These are phyloP conservation scores for Aspergillus funiculosus DNA, from an alignment of 495 filamentous ascomycete genomes.

Conservation along the genomic window DNA sequence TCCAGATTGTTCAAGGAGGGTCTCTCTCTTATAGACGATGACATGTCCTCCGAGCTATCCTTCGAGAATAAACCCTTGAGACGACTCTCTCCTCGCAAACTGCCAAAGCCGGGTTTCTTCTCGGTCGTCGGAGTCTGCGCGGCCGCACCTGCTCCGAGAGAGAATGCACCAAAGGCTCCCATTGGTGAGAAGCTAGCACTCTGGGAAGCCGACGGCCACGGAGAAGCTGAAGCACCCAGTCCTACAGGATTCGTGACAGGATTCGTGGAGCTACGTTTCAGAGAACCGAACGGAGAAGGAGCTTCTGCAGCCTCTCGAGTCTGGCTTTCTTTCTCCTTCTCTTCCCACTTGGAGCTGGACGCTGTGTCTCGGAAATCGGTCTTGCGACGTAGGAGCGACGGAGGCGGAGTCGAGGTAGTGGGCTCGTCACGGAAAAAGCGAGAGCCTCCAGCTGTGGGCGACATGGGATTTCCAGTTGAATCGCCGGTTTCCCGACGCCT, in stretches of 20 bases:
- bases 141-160: slow-evolving; percentile 44
- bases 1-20: slow-evolving; percentile 47
- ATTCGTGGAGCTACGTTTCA: slow-evolving; percentile 68
- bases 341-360: slow-evolving; percentile 29
- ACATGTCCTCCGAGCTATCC: slow-evolving; percentile 63
- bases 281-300: slow-evolving; percentile 52
- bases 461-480: slow-evolving; percentile 55
- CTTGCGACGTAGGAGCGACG: slow-evolving; percentile 66
- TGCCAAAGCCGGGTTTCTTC: slow-evolving; percentile 64
- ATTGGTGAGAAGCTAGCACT: slow-evolving; percentile 60
- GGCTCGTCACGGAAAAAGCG: slow-evolving; percentile 57
- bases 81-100: slow-evolving; percentile 67
- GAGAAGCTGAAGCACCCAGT: slow-evolving; percentile 51
- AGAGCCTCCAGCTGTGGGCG: slow-evolving; percentile 43
- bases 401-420: slow-evolving; percentile 54
- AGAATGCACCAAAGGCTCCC: slow-evolving; percentile 85
- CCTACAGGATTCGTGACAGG: slow-evolving; percentile 59
- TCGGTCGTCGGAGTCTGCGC: slow-evolving; percentile 52
- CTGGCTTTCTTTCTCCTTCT: slow-evolving; percentile 43
- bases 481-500: slow-evolving; percentile 87
- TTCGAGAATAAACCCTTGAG: slow-evolving; percentile 79
- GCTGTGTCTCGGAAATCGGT: slow-evolving; percentile 57
- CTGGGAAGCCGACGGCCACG: slow-evolving; percentile 59
- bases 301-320: slow-evolving; percentile 37
- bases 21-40: slow-evolving; percentile 50